Base-by-base conservation (phyloP, 306 rosid genomes). In the Arachis hypogaea region DNA sequence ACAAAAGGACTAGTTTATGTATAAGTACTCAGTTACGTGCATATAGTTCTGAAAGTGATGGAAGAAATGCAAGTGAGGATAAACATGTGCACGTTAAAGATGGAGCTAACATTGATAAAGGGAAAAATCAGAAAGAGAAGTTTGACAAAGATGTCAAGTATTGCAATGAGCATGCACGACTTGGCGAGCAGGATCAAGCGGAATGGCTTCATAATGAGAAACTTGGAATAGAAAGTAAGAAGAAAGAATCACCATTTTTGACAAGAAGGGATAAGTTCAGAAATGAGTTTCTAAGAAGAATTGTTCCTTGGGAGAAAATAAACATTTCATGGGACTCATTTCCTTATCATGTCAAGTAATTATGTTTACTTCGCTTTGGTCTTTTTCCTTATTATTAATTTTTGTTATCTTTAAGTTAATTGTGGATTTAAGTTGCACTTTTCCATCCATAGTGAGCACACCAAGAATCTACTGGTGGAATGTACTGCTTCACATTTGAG, bases 261-360 rank as follows among this genome's bases (percentile, higher is more conserved):
- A 85, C 95, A 0, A 85, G 86, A 79, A 84, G 79, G 55, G 95
- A 94, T 70, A 94, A 77, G 90, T 89, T 92, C 66, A 92, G 84
- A 69, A 89, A 87, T 11, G 99, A 92, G 88, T 86, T 92, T 76
- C 67, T 85, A 30, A 81, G 93, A 79, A 91, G 97, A 84, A 81
- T 92, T 80, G 82, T 92, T 86, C 97, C 99, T 0, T 92, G 96
- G 97, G 99, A 94, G 85, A 92, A 92, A 74, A 84, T 89, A 70
- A 85, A 90, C 46, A 88, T 94, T 68, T 88, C 99, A 8, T 94
- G 96, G 99, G 95, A 92, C 63, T 80, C 89, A 28, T 92, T 94
- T 84, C 99, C 99, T 22, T 94, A 94, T 84, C 81, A 89, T 80
- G 68, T 94, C 50, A 69, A 88, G 99, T 94, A 94, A 85, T 80